Percentiles rank a stretch among this genome's conserved stretches.
These are phyloP conservation scores for Russula earlei DNA, from an alignment of 768 basidiomycete genomes.

Conservation along the genomic window DNA sequence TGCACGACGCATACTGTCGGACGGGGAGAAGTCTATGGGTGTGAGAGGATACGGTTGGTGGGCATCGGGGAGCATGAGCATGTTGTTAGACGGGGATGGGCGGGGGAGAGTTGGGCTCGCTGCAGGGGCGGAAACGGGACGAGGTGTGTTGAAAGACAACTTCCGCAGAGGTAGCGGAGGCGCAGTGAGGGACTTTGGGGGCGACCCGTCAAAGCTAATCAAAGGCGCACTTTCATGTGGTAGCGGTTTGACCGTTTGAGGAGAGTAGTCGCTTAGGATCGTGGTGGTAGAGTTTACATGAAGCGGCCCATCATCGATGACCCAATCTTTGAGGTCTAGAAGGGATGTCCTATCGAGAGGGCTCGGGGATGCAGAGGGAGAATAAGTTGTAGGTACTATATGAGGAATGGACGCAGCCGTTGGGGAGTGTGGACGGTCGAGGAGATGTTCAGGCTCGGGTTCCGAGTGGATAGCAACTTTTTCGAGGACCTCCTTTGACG, in stretches of 20 bases:
- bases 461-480: constrained; percentile 10
- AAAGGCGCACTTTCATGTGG: constrained; percentile 30
- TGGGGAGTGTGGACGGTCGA: constrained; percentile 15
- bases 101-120: constrained; percentile 23
- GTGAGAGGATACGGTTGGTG: constrained; percentile 45
- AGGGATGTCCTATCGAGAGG: constrained; percentile 39
- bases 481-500: constrained; percentile 12
- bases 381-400: constrained; percentile 7
- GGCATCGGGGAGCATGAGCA: constrained; percentile 31
- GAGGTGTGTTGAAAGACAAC: constrained; percentile 33
- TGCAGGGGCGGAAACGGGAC: constrained; percentile 47
- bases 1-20: constrained; percentile 27
- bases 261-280: neutral
- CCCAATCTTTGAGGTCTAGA: constrained; percentile 62
- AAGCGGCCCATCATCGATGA: constrained; percentile 47
- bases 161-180: constrained; percentile 59
- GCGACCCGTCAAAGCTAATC: constrained; percentile 42
- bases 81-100: constrained; percentile 31
- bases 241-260: neutral
- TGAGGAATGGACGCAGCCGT: constrained; percentile 11
- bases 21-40: constrained; percentile 25
- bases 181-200: constrained; percentile 30
- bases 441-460: constrained; percentile 14
- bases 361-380: constrained; percentile 13
- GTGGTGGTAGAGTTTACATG: neutral